A percentile compares a stretch with the other conserved stretches of the same genome.
Evolutionary conservation across 1,139 yeast genomes (phyloP).

Genomic region (Spathaspora sp.): DNA sequence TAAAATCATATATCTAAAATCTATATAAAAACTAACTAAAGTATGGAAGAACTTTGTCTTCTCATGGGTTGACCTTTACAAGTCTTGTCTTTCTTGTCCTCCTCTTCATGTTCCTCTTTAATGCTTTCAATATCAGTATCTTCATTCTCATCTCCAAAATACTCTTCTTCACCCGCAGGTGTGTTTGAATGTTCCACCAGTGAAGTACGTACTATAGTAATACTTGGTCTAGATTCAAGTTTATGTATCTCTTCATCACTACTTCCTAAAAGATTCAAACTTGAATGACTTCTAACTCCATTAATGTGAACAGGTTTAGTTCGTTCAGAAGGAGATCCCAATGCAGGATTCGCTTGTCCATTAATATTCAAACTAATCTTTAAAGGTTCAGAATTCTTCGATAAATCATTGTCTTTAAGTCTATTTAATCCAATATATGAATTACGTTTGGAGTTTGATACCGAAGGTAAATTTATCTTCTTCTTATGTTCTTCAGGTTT

Average conservation of each 20-base stretch:
- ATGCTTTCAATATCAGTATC: neutral
- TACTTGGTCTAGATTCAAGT: conserved; percentile 5
- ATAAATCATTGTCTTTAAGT: conserved; percentile 31
- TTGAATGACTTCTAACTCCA: conserved; percentile 6
- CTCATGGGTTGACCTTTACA: neutral
- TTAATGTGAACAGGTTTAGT: conserved; percentile 5
- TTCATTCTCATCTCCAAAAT: neutral
- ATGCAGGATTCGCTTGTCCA: neutral
- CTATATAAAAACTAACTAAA: too few relatives aligned
- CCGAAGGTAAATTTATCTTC: conserved; percentile 38
- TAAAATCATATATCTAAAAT: too few relatives aligned
- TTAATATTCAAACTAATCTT: neutral
- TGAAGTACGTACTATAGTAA: neutral
- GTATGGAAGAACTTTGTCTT: neutral
- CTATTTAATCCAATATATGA: conserved; percentile 43
- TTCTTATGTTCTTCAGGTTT: conserved; percentile 11
- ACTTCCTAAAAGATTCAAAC: conserved; percentile 9
- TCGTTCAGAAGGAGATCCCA: neutral
- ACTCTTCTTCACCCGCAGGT: neutral
- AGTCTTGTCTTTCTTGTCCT: neutral
- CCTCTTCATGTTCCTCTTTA: neutral
- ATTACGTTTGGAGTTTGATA: conserved; percentile 28
- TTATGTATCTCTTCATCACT: conserved; percentile 12
- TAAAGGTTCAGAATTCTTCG: conserved; percentile 14
- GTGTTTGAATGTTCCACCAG: neutral